These are phyloP conservation scores for Physaria fendleri DNA, from an alignment of 345 rosid genomes.

Conservation along the genomic window DNA sequence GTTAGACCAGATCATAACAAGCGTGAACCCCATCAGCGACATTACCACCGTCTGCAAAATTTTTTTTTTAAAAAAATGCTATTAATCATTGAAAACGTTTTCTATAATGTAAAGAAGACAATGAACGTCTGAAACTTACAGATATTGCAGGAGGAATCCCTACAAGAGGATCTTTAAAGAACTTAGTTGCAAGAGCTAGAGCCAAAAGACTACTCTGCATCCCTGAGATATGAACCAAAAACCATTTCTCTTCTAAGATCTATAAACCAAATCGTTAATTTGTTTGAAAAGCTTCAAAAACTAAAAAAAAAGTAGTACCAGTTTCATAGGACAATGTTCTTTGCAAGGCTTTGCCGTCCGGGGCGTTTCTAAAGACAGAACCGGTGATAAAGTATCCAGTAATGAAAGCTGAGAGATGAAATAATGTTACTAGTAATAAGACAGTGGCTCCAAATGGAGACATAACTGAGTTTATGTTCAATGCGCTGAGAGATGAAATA, in stretches of 20 bases:
- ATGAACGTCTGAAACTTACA: no score
- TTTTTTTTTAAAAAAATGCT: no score
- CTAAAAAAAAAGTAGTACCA: slow-evolving; percentile 36
- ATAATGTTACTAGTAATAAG: slow-evolving; percentile 42
- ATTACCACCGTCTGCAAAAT: slow-evolving; percentile 81
- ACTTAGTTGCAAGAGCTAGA: slow-evolving; percentile 82
- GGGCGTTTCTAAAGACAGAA: slow-evolving; percentile 39
- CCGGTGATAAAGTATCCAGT: slow-evolving; percentile 67
- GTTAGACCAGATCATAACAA: slow-evolving; percentile 79
- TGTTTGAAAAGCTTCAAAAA: neutral
- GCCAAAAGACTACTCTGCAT: slow-evolving; percentile 99
- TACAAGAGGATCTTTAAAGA: slow-evolving; percentile 90
- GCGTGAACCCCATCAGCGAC: slow-evolving; percentile 92
- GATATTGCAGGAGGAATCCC: slow-evolving; percentile 92
- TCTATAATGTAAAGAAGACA: no score
- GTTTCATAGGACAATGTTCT: slow-evolving; percentile 87
- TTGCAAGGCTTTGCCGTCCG: slow-evolving; percentile 63
- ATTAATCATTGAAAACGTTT: no score
- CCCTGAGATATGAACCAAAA: slow-evolving; percentile 42
- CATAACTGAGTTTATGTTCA: slow-evolving; percentile 53
- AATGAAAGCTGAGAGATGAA: slow-evolving; percentile 71
- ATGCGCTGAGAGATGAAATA: slow-evolving; percentile 75
- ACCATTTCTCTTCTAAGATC: neutral
- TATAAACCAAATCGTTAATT: neutral
- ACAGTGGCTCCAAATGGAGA: slow-evolving; percentile 68